phyloP scores from a whole-genome alignment of 2,329 filamentous ascomycete species.

The Myriangium duriaei region DNA sequence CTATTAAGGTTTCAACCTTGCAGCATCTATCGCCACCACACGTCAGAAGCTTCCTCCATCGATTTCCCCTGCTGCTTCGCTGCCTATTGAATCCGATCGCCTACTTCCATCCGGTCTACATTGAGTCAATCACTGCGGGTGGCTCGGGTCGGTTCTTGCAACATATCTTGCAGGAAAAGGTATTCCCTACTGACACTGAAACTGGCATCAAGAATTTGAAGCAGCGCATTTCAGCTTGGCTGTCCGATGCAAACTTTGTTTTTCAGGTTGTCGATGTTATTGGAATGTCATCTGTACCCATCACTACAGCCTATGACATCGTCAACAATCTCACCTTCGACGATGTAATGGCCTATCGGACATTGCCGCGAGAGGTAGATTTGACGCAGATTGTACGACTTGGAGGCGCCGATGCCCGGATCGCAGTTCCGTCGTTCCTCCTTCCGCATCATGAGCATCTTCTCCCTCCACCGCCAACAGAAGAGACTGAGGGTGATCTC shows the following conservation, averaged over 20 bases:
- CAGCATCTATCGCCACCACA: conserved; percentile 30
- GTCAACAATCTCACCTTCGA: conserved; percentile 31
- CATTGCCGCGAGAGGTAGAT: conserved; percentile 29
- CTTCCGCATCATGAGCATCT: conserved; percentile 45
- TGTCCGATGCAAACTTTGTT: conserved; percentile 41
- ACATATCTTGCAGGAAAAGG: conserved; percentile 32
- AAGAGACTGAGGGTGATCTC: conserved; percentile 21
- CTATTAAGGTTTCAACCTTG: conserved; percentile 38
- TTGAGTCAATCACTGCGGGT: conserved; percentile 38
- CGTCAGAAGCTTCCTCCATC: conserved; percentile 34
- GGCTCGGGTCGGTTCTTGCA: conserved; percentile 41
- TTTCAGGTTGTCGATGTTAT: conserved; percentile 34
- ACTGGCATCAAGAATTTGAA: conserved; percentile 35
- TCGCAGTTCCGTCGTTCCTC: conserved; percentile 37
- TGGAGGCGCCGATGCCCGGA: conserved; percentile 38
- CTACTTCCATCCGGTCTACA: conserved; percentile 41
- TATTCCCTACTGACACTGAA: conserved; percentile 36
- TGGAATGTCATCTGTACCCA: conserved; percentile 35
- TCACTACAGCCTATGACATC: conserved; percentile 38
- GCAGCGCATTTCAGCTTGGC: conserved; percentile 36
- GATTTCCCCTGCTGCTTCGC: conserved; percentile 38
- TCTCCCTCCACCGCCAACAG: conserved; percentile 30
- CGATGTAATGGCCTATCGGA: conserved; percentile 40
- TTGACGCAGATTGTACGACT: conserved; percentile 39
- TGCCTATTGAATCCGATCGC: conserved; percentile 36